Percentiles rank a stretch among this genome's conserved stretches.
phyloP scores from a whole-genome alignment of 148 eudicot species.

The Persicaria maculosa region DNA sequence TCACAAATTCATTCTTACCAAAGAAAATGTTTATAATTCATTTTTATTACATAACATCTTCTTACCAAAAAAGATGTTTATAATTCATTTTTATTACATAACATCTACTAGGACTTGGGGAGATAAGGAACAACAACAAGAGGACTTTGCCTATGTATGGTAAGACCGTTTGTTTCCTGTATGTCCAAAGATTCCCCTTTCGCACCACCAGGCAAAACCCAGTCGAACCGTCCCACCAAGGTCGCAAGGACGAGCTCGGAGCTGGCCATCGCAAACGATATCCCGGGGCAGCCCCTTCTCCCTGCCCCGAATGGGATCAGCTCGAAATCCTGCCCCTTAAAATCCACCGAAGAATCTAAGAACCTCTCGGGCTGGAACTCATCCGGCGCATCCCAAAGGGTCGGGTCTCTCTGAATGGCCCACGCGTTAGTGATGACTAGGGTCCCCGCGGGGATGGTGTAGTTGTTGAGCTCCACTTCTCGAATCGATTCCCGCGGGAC shows the following conservation, averaged over 20 bases:
- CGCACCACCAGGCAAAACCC: conserved; percentile 36
- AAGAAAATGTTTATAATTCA: too few species aligned
- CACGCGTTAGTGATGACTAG: conserved; percentile 45
- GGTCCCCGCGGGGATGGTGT: conserved; percentile 41
- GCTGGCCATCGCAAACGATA: conserved; percentile 25
- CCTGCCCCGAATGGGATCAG: conserved; percentile 72
- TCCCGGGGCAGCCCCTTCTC: conserved; percentile 49
- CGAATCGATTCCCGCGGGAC: conserved; percentile 41
- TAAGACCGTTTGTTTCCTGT: background rate
- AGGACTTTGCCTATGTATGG: conserved; percentile 29
- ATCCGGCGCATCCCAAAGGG: conserved; percentile 48
- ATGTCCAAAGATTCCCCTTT: conserved; percentile 26
- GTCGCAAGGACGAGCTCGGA: conserved; percentile 46
- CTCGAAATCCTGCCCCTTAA: conserved; percentile 45
- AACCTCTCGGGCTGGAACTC: conserved; percentile 59
- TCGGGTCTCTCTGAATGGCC: conserved; percentile 59
- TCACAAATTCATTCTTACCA: too few species aligned
- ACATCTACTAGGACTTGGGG: background rate
- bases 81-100: too few species aligned
- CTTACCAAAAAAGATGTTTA: too few species aligned
- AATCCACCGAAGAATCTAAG: conserved; percentile 33
- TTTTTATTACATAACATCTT: too few species aligned
- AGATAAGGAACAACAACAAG: conserved; percentile 19
- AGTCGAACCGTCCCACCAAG: conserved; percentile 38
- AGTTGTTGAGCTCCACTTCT: conserved; percentile 46